A percentile compares a stretch with the other conserved stretches of the same genome.
Evolutionary conservation across 371 early-diverging fungal species (phyloP).

Genomic region (Phascolomyces articulosus): DNA sequence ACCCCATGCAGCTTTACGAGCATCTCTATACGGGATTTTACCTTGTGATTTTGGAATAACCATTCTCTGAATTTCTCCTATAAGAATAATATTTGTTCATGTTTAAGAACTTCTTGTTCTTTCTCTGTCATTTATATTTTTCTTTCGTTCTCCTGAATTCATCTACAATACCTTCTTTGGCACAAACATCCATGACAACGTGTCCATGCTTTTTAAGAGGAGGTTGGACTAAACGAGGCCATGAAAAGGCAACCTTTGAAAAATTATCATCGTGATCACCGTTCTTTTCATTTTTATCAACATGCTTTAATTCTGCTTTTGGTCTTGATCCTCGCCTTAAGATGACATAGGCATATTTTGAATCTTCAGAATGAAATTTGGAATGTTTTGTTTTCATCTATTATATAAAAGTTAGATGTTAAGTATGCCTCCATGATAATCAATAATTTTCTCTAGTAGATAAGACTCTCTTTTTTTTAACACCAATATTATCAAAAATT

Average conservation of each 20-base stretch:
- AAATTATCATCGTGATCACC: background rate
- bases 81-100: background rate
- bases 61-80: slow-evolving; percentile 67
- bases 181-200: slow-evolving; percentile 75
- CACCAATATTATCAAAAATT: too few species aligned
- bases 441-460: too few species aligned
- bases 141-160: background rate
- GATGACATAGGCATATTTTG: slow-evolving; percentile 81
- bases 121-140: background rate
- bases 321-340: slow-evolving; percentile 73
- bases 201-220: slow-evolving; percentile 81
- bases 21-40: slow-evolving; percentile 76
- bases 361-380: slow-evolving; percentile 73
- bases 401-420: background rate
- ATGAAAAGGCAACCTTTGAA: slow-evolving; percentile 52
- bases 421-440: too few species aligned
- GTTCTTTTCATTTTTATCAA: too few species aligned
- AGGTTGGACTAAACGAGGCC: slow-evolving; percentile 76
- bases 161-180: slow-evolving; percentile 42
- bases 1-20: slow-evolving; percentile 81
- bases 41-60: slow-evolving; percentile 77
- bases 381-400: slow-evolving; percentile 78
- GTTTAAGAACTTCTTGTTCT: background rate
- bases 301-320: background rate
- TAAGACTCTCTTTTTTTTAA: too few species aligned